These are phyloP conservation scores for Brassica balearica DNA, from an alignment of 441 rosid species.

Conservation along the genomic window DNA sequence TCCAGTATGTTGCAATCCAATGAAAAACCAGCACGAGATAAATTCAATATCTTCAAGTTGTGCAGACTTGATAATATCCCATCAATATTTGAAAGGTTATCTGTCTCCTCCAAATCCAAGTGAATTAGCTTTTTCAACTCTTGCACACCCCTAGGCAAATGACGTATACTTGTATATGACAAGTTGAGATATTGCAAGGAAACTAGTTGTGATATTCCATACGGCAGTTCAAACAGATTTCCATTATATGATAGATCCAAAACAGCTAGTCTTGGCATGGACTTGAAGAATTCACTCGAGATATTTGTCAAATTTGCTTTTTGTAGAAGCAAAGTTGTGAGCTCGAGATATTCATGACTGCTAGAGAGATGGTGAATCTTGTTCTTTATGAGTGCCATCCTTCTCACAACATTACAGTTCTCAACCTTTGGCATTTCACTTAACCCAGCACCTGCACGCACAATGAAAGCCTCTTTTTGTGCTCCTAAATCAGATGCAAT, in stretches of 20 bases:
- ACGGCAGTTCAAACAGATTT: background rate
- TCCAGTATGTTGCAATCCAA: background rate
- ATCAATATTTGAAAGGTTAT: background rate
- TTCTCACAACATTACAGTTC: background rate
- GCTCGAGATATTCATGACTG: background rate
- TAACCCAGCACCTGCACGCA: background rate
- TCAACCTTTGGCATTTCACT: background rate
- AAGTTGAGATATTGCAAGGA: background rate
- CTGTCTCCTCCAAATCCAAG: background rate
- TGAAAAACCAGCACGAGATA: background rate
- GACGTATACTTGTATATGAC: background rate
- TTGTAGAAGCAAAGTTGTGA: background rate
- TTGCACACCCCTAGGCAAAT: background rate
- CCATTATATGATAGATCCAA: conserved; percentile 4
- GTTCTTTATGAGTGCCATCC: background rate
- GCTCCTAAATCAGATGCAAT: background rate
- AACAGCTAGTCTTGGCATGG: background rate
- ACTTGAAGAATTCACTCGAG: background rate
- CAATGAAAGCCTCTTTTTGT: background rate
- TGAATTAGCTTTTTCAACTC: background rate
- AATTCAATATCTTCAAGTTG: background rate
- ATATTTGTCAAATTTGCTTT: background rate
- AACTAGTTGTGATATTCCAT: background rate
- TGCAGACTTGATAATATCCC: background rate
- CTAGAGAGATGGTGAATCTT: background rate